Evolutionary conservation across 2,329 filamentous ascomycete genomes (phyloP).

Genomic region (Colletotrichum siamense): DNA sequence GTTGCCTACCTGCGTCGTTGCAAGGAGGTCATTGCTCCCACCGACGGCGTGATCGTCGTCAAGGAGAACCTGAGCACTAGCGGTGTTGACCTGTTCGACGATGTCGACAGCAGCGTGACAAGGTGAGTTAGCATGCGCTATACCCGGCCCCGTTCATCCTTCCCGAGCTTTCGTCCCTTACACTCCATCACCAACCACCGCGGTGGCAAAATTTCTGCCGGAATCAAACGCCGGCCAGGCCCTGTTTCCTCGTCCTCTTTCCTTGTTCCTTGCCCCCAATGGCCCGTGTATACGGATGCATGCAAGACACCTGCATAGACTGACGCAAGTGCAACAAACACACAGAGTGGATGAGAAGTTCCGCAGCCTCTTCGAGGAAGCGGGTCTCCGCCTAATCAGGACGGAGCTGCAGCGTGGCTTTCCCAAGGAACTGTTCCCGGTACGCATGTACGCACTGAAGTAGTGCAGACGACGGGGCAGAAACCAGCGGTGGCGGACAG

Average conservation of each 20-base stretch:
- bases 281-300: slow-evolving; percentile 5
- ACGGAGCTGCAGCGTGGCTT: slow-evolving; percentile 78
- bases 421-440: slow-evolving; percentile 71
- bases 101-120: slow-evolving; percentile 21
- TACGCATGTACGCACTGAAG: slow-evolving; percentile 79
- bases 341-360: slow-evolving; percentile 75
- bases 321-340: slow-evolving; percentile 7
- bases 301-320: slow-evolving; percentile 17
- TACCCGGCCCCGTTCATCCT: neutral
- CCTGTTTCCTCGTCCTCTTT: neutral
- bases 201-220: neutral
- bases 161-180: neutral
- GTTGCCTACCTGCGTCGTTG: slow-evolving; percentile 70
- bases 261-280: neutral
- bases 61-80: slow-evolving; percentile 74
- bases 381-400: slow-evolving; percentile 71
- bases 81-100: slow-evolving; percentile 62
- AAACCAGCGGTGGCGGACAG: slow-evolving; percentile 11
- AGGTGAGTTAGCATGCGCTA: slow-evolving; percentile 3
- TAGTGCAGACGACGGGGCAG: neutral
- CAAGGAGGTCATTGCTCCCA: slow-evolving; percentile 40
- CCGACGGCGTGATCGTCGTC: slow-evolving; percentile 38
- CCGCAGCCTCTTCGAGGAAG: slow-evolving; percentile 69
- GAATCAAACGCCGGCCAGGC: neutral
- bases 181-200: neutral